Evolutionary conservation across 1,139 yeast genomes (phyloP), one percentile per base, ranked within the genome.

Genomic region (Blastobotrys petasosporus): DNA sequence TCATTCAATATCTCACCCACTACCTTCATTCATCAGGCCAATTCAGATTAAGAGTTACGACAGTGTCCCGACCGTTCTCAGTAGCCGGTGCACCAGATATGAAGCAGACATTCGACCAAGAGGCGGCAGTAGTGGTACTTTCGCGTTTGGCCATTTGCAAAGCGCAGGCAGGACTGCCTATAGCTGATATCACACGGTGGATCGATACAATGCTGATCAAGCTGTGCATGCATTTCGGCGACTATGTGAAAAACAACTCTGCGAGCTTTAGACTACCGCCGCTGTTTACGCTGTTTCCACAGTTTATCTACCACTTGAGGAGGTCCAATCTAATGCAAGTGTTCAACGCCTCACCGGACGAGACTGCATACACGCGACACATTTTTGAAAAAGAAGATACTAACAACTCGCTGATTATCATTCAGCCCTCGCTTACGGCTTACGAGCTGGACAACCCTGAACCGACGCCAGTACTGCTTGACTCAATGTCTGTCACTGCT

Each of bases 291-390:
- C 69, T 85, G 64, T 72, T 81, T 48, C 92, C 92, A 1, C 92
- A 83, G 59, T 84, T 82, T 60, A 67, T 83, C 60, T 84, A 77
- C 63, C 88, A 83, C 63, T 69, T 84, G 54, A 70, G 90, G 58
- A 70, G 92, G 48, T 80, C 87, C 1, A 84, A 77, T 45, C 79
- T 83, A 55, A 70, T 83, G 30, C 81, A 79, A 58, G 81, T 82
- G 29, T 84, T 84, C 66, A 81, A 81, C 62, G 80, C 79, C 56
- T 83, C 92, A 0, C 94, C 94, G 0, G 94, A 84, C 65, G 94
- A 84, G 63, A 80, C 88, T 1, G 73, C 81, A 33, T 84, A 75
- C 62, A 75, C 80, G 49, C 73, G 88, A 54, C 90, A 82, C 58
- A 67, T 78, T 11, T 76, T 82, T 57, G 68, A 77, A 66, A 79